Base-by-base conservation (phyloP, 2,329 filamentous ascomycete species). In the Aspergillus sp. region DNA sequence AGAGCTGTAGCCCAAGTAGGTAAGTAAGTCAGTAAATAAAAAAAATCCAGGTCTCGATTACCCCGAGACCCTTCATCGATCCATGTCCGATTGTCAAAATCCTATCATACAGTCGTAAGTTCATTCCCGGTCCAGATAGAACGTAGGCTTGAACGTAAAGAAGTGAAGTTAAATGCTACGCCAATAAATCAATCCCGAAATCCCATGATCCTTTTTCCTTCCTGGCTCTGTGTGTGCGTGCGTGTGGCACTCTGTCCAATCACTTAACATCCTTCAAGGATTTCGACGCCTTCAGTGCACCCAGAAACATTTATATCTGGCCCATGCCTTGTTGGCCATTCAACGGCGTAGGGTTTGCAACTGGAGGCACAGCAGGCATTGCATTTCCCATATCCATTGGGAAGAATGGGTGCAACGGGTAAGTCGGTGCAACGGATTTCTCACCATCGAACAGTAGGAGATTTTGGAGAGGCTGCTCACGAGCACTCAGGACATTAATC, bases 381-480 rank as follows among this genome's bases (percentile, higher is more conserved):
- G 57, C 59, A 38, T 64, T 64, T 12, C 64, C 64, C 41, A 68
- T 62, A 36, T 69, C 67, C 2, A 70, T 65, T 6, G 74, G 69
- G 65, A 83, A 83, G 62, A 83, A 80, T 0, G 91, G 90, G 70
- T 96, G 91, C 42, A 98, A 80, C 2, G 91, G 83, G 24, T 95
- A 96, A 63, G 95, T 87, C 2, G 86, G 86, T 0, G 89, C 90
- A 63, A 90, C 85, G 74, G 90, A 89, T 45, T 82, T 84, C 65
- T 91, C 89, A 13, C 93, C 93, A 72, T 98, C 92, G 68, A 98
- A 96, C 18, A 98, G 80, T 49, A 96, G 84, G 72, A 96, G 86
- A 74, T 99, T 99, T 77, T 99, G 95, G 42, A 99, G 89, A 1
- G 95, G 95, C 74, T 97, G 95, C 77, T 98, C 92, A 41, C 89